phyloP scores from a whole-genome alignment of 1,284 basidiomycete species.

The Porodaedalea pini region DNA sequence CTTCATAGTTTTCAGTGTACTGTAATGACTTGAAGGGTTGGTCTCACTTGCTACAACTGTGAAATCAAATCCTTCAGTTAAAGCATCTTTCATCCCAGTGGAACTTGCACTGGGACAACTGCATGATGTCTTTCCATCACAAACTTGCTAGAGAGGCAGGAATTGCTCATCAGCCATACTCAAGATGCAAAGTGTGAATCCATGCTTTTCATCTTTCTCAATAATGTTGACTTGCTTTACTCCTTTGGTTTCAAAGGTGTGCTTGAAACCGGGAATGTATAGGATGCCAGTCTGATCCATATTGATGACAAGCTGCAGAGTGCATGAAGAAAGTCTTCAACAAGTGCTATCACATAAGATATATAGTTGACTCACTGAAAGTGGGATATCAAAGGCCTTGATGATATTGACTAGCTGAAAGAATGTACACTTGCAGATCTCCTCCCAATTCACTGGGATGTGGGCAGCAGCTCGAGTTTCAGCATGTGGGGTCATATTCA shows the following conservation, averaged over 20 bases:
- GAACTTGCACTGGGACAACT: slow-evolving; percentile 25
- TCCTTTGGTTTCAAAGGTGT: slow-evolving; percentile 31
- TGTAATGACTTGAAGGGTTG: slow-evolving; percentile 31
- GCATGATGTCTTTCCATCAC: slow-evolving; percentile 25
- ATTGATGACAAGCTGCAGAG: slow-evolving; percentile 29
- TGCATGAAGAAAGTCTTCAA: not conserved
- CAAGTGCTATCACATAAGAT: too few relatives aligned
- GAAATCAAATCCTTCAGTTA: slow-evolving; percentile 29
- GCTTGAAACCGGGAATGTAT: slow-evolving; percentile 27
- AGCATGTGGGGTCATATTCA: not conserved
- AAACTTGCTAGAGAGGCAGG: slow-evolving; percentile 33
- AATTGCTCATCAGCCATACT: too few relatives aligned
- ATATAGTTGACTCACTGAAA: slow-evolving; percentile 12
- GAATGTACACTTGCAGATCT: not conserved
- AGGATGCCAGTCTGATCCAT: slow-evolving; percentile 37
- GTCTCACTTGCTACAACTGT: slow-evolving; percentile 37
- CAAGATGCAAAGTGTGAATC: too few relatives aligned
- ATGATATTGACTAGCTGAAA: not conserved
- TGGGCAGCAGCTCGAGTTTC: not conserved
- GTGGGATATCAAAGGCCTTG: not conserved
- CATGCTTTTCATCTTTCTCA: too few relatives aligned
- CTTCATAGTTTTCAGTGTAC: slow-evolving; percentile 31
- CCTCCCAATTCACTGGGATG: not conserved
- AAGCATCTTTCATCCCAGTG: slow-evolving; percentile 25
- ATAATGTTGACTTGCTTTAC: slow-evolving; percentile 35